Conservation (phyloP, 805 yeast species). For the Komagataella phaffii region DNA sequence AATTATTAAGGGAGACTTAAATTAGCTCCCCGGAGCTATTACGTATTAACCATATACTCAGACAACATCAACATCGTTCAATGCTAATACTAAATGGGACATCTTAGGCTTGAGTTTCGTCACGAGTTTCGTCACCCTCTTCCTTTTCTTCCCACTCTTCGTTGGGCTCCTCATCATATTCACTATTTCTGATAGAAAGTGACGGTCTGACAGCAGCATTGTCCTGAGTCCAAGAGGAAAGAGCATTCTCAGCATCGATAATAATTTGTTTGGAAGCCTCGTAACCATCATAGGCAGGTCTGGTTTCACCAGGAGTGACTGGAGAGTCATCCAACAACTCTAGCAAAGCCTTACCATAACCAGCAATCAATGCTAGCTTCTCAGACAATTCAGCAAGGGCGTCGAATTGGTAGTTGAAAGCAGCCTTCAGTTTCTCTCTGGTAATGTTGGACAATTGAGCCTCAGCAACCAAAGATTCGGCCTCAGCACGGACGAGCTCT, state of each 20-base stretch:
- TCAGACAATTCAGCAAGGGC: constrained; percentile 90
- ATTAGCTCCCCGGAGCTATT: neutral
- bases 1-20: neutral
- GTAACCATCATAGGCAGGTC: constrained; percentile 96
- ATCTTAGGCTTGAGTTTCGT: neutral
- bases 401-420: constrained; percentile 93
- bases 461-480: constrained; percentile 97
- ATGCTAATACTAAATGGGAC: neutral
- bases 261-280: constrained; percentile 97
- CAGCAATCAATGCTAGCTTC: constrained; percentile 94
- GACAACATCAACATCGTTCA: neutral
- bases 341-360: constrained; percentile 94
- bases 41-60: neutral
- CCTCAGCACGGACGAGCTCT: constrained; percentile 98
- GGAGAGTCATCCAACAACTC: constrained; percentile 95
- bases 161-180: constrained; percentile 35
- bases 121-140: neutral
- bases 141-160: constrained; percentile 20
- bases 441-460: constrained; percentile 97
- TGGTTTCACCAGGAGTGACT: constrained; percentile 97
- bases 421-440: constrained; percentile 95
- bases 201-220: constrained; percentile 91
- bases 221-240: constrained; percentile 94
- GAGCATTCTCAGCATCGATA: constrained; percentile 90
- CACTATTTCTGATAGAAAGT: constrained; percentile 69